Base-by-base conservation (phyloP, 2,329 filamentous ascomycete species). In the Claviceps digitariae region DNA sequence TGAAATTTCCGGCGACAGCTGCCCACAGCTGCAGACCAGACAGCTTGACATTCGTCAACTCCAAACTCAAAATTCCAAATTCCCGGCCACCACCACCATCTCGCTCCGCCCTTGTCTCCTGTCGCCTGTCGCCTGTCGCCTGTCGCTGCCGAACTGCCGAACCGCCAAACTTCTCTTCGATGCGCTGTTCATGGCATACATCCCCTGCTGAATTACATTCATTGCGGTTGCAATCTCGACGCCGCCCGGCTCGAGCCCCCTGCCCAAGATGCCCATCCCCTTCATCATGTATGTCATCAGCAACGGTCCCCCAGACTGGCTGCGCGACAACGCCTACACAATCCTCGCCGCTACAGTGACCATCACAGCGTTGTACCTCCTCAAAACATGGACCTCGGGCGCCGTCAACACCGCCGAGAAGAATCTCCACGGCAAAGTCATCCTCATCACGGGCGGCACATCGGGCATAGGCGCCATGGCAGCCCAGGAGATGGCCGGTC, bases 401-500 rank as follows among this genome's bases (percentile, higher is more conserved):
- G 79, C 83, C 13, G 72, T 69, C 60, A 96, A 93, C 68, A 71
- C 69, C 44, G 79, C 87, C 27, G 90, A 95, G 65, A 79, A 88
- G 55, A 77, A 86, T 53, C 90, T 98, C 83, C 90, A 96, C 68
- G 90, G 89, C 48, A 94, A 94, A 65, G 89, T 98, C 49, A 78
- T 96, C 46, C 84, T 98, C 75, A 81, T 98, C 51, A 98, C 93
- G 20, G 90, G 93, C 60, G 93, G 91, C 29, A 98, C 93, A 51
- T 91, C 90, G 47, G 93, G 93, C 15, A 86, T 98, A 65, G 93
- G 93, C 50, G 87, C 89, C 55, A 77, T 81, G 54, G 80, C 88
- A 45, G 86, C 86, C 5, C 75, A 81, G 58, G 80, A 84, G 55
- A 79, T 98, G 52, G 91, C 91, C 52, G 66, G 72, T 20, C 82